phyloP scores from a whole-genome alignment of 345 rosid species.

The Erysimum cheiranthoides region DNA sequence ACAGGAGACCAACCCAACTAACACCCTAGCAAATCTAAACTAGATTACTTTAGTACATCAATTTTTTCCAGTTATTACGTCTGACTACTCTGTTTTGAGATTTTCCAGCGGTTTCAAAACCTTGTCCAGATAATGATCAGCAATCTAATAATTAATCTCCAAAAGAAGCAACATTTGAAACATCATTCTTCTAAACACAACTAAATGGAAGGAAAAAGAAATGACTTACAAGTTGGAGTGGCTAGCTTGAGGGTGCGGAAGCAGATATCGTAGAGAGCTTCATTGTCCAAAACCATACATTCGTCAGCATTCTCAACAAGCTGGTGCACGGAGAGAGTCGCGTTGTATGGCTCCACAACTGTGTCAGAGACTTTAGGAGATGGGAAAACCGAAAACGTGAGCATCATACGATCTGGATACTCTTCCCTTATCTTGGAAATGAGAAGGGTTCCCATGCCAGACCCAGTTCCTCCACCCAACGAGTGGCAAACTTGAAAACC shows the following conservation, averaged over 20 bases:
- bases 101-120: too few relatives aligned
- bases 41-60: background rate
- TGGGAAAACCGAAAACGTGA: constrained; percentile 72
- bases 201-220: background rate
- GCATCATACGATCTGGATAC: constrained; percentile 78
- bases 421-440: constrained; percentile 76
- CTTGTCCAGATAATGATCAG: background rate
- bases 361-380: constrained; percentile 82
- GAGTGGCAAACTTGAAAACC: constrained; percentile 78
- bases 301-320: constrained; percentile 73
- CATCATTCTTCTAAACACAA: background rate
- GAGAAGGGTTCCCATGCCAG: constrained; percentile 73
- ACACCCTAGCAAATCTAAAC: background rate
- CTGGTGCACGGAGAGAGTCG: constrained; percentile 69
- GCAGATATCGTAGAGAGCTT: constrained; percentile 72
- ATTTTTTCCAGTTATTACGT: background rate
- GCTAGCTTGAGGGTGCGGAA: constrained; percentile 70
- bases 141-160: background rate
- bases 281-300: constrained; percentile 71
- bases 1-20: constrained; percentile 6
- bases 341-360: constrained; percentile 75
- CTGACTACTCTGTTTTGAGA: background rate
- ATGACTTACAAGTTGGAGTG: constrained; percentile 64
- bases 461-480: constrained; percentile 70
- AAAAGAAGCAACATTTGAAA: background rate